phyloP scores from a whole-genome alignment of 2,329 filamentous ascomycete species.

The Nothophoma quercina region DNA sequence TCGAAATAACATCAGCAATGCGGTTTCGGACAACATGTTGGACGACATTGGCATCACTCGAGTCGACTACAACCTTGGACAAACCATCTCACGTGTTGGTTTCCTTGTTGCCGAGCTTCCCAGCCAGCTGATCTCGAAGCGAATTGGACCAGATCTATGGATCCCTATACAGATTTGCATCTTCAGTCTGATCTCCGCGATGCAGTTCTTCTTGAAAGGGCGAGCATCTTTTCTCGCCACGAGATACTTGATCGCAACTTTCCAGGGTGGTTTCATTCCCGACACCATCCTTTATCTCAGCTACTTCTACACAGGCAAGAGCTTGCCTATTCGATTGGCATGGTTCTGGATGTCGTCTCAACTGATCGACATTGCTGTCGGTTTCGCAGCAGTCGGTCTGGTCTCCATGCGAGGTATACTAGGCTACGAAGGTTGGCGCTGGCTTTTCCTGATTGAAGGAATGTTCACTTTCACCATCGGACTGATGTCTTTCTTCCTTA shows the following conservation, averaged over 20 bases:
- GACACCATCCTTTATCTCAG: slow-evolving; percentile 69
- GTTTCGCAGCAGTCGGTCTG: slow-evolving; percentile 45
- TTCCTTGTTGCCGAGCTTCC: slow-evolving; percentile 67
- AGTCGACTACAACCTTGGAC: slow-evolving; percentile 25
- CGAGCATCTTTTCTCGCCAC: slow-evolving; percentile 49
- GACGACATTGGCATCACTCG: slow-evolving; percentile 26
- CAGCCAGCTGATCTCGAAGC: slow-evolving; percentile 52
- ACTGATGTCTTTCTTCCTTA: slow-evolving; percentile 31
- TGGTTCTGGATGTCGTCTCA: slow-evolving; percentile 52
- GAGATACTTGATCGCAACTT: slow-evolving; percentile 49
- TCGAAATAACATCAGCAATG: slow-evolving; percentile 48
- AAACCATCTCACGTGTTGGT: slow-evolving; percentile 73
- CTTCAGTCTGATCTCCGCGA: slow-evolving; percentile 57
- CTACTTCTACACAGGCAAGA: slow-evolving; percentile 50
- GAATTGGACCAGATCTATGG: slow-evolving; percentile 49
- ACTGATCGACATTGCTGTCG: slow-evolving; percentile 33
- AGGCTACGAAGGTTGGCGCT: slow-evolving; percentile 52
- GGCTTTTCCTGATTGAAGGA: slow-evolving; percentile 56
- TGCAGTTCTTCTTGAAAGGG: slow-evolving; percentile 70
- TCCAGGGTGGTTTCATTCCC: slow-evolving; percentile 62
- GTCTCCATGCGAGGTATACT: slow-evolving; percentile 49
- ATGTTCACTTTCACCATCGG: slow-evolving; percentile 27
- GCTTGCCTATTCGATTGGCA: slow-evolving; percentile 50
- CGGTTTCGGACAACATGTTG: slow-evolving; percentile 31
- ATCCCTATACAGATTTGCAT: slow-evolving; percentile 51